phyloP scores from a whole-genome alignment of 768 basidiomycete species.

The Phylloporus arenicola region DNA sequence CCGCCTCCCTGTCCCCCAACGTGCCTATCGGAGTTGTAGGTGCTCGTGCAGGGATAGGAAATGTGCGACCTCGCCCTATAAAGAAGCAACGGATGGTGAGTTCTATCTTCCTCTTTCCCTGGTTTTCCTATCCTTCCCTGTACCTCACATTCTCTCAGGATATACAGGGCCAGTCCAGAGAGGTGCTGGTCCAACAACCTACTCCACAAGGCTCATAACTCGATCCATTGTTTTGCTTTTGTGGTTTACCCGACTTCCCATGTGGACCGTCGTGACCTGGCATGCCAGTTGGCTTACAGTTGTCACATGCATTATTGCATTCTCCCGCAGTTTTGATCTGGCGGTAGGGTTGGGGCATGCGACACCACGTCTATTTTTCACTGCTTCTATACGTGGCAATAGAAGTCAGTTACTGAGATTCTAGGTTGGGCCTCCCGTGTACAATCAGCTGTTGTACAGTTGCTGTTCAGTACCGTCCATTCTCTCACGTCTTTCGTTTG shows the following conservation, averaged over 20 bases:
- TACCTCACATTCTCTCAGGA: constrained; percentile 39
- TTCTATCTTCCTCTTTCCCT: neutral
- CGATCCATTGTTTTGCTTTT: neutral
- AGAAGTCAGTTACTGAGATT: constrained; percentile 11
- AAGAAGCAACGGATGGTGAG: constrained; percentile 76
- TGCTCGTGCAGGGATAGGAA: constrained; percentile 54
- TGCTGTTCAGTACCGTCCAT: constrained; percentile 15
- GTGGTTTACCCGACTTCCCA: constrained; percentile 4
- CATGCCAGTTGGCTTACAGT: constrained; percentile 6
- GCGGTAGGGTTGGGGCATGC: constrained; percentile 2
- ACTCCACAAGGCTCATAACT: constrained; percentile 63
- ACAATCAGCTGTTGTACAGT: constrained; percentile 22
- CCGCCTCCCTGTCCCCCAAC: constrained; percentile 20
- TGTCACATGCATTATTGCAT: constrained; percentile 2
- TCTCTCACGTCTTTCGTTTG: constrained; percentile 14
- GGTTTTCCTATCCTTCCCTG: neutral
- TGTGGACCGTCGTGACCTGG: constrained; percentile 5
- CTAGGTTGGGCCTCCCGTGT: constrained; percentile 14
- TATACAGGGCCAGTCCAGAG: constrained; percentile 56
- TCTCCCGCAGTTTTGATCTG: constrained; percentile 10
- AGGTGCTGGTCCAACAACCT: constrained; percentile 62
- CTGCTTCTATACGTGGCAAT: constrained; percentile 8
- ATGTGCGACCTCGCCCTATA: constrained; percentile 58
- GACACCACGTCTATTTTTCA: constrained; percentile 1
- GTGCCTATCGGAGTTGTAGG: constrained; percentile 34